Conservation (phyloP, 2,329 filamentous ascomycete genomes). For the Cladophialophora psammophila region DNA sequence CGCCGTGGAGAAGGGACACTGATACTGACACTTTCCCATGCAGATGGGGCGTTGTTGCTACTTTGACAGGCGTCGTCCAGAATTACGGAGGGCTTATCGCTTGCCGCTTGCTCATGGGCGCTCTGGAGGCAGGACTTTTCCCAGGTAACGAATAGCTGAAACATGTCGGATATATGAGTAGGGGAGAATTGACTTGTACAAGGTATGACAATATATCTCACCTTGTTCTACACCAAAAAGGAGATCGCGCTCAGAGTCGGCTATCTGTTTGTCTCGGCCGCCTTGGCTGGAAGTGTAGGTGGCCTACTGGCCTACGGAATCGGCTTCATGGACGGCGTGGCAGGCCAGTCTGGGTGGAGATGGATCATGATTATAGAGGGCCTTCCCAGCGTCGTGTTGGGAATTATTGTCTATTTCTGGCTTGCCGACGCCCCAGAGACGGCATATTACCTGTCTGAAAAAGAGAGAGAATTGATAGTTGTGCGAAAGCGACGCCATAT, state of each 20-base stretch:
- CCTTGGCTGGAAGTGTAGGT: conserved; percentile 60
- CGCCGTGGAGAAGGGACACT: background rate
- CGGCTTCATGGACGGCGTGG: conserved; percentile 60
- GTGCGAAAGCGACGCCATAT: conserved; percentile 60
- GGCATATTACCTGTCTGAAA: conserved; percentile 51
- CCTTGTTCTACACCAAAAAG: conserved; percentile 55
- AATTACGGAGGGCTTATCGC: conserved; percentile 56
- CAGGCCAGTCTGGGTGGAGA: conserved; percentile 56
- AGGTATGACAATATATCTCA: conserved; percentile 56
- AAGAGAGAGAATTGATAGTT: conserved; percentile 63
- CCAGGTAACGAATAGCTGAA: conserved; percentile 38
- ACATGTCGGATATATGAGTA: conserved; percentile 15
- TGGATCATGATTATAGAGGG: conserved; percentile 64
- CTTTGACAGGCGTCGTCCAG: conserved; percentile 59
- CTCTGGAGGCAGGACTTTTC: conserved; percentile 52
- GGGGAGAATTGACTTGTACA: conserved; percentile 39
- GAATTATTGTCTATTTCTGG: conserved; percentile 52
- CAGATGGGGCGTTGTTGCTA: conserved; percentile 59
- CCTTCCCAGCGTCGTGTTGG: conserved; percentile 54
- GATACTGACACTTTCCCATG: conserved; percentile 35
- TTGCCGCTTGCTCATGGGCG: conserved; percentile 56
- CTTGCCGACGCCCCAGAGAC: conserved; percentile 57
- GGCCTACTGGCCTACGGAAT: conserved; percentile 61
- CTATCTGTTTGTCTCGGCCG: conserved; percentile 56
- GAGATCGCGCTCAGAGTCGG: conserved; percentile 55